A percentile compares a stretch with the other conserved stretches of the same genome.
Evolutionary conservation across 2,329 filamentous ascomycete genomes (phyloP).

Genomic region (Dactylonectria estremocensis): DNA sequence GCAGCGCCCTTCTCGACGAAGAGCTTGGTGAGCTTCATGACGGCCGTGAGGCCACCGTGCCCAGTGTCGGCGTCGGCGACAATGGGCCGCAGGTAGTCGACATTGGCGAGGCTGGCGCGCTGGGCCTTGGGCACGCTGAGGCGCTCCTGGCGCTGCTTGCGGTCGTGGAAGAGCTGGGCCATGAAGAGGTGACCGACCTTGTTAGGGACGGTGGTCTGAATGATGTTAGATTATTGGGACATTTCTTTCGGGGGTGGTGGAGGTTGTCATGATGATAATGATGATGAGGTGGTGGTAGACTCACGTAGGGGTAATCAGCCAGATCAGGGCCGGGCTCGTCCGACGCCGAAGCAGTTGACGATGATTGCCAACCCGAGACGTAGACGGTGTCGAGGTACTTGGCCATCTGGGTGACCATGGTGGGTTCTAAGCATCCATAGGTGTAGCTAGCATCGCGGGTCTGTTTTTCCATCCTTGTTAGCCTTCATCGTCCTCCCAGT

Average conservation of each 20-base stretch:
- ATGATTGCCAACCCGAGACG: conserved; percentile 99
- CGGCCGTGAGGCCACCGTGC: conserved; percentile 96
- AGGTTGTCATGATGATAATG: neutral
- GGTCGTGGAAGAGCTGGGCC: conserved; percentile 99
- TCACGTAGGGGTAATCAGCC: conserved; percentile 94
- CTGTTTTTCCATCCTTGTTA: conserved; percentile 60
- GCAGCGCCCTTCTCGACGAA: conserved; percentile 97
- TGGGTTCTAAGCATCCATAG: conserved; percentile 97
- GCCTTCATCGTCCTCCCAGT: neutral
- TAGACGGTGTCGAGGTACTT: conserved; percentile 99
- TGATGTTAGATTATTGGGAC: conserved; percentile 50
- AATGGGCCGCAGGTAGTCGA: conserved; percentile 96
- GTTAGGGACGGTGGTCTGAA: conserved; percentile 95
- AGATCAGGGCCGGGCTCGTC: conserved; percentile 98
- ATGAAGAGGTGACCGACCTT: conserved; percentile 98
- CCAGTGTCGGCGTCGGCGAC: conserved; percentile 98
- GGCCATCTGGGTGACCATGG: conserved; percentile 99
- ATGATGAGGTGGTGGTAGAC: conserved; percentile 49
- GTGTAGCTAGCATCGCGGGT: conserved; percentile 91
- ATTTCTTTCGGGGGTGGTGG: neutral
- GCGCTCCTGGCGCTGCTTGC: conserved; percentile 97
- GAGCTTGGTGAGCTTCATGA: conserved; percentile 99
- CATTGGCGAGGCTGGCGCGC: conserved; percentile 81
- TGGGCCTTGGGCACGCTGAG: conserved; percentile 81
- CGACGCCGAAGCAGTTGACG: conserved; percentile 93